Conservation (phyloP, 768 basidiomycete genomes). For the Serendipita sp. region DNA sequence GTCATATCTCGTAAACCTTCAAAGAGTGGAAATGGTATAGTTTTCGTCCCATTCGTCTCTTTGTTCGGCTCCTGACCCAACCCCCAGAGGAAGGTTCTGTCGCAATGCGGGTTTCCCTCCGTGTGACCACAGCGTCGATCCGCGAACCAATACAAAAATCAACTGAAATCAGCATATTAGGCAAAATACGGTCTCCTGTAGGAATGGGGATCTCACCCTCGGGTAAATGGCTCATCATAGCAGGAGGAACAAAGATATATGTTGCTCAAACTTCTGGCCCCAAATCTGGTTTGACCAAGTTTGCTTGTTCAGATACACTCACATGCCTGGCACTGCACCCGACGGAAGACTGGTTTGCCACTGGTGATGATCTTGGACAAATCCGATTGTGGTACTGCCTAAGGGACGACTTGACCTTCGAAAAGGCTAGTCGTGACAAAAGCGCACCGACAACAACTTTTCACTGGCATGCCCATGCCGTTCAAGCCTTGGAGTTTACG, state of each 20-base stretch:
- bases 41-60: background rate
- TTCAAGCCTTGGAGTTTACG: conserved; percentile 74
- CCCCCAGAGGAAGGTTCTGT: conserved; percentile 34
- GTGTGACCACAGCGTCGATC: conserved; percentile 27
- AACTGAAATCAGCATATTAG: conserved; percentile 37
- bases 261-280: conserved; percentile 32
- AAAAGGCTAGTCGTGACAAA: conserved; percentile 49
- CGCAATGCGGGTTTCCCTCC: conserved; percentile 49
- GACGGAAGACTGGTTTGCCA: conserved; percentile 82
- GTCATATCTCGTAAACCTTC: conserved; percentile 26
- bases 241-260: conserved; percentile 63
- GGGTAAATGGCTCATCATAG: conserved; percentile 62
- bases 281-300: conserved; percentile 47
- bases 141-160: conserved; percentile 27
- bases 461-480: conserved; percentile 96
- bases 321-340: conserved; percentile 84
- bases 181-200: conserved; percentile 47
- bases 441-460: conserved; percentile 69
- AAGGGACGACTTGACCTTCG: conserved; percentile 32
- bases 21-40: conserved; percentile 7
- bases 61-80: conserved; percentile 4
- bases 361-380: conserved; percentile 72
- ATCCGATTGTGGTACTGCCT: conserved; percentile 91
- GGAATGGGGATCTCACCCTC: conserved; percentile 59
- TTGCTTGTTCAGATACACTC: conserved; percentile 60